Conservation (phyloP, 352 stramenopile species). For the Phytophthora fragariae region DNA sequence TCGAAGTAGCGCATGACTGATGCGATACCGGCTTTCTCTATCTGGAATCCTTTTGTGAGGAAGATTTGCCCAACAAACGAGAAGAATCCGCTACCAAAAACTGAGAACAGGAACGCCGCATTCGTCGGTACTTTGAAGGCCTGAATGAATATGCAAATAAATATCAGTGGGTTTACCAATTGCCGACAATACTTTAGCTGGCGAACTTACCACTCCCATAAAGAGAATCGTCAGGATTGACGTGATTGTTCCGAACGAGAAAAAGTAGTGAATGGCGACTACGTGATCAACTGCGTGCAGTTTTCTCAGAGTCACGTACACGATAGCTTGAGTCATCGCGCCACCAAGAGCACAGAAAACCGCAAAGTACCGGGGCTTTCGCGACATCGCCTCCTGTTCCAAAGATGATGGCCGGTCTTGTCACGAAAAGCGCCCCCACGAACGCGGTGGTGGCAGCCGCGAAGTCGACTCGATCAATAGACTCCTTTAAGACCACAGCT, state of each 20-base stretch:
- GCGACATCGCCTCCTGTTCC: background rate
- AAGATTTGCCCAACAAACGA: conserved; percentile 5
- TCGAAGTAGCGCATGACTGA: conserved; percentile 10
- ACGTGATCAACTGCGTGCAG: conserved; percentile 3
- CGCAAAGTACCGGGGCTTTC: background rate
- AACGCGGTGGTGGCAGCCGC: background rate
- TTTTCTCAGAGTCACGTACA: conserved; percentile 4
- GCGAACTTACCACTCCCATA: background rate
- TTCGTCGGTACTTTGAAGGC: background rate
- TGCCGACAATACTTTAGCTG: background rate
- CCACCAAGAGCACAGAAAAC: conserved; percentile 6
- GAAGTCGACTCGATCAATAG: background rate
- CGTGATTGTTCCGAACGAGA: background rate
- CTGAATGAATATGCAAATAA: background rate
- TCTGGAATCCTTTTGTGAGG: conserved; percentile 7
- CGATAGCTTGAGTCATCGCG: conserved; percentile 2
- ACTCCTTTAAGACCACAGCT: conserved; percentile 3
- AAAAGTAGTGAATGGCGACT: conserved; percentile 2
- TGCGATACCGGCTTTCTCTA: conserved; percentile 3
- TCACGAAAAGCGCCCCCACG: conserved; percentile 3
- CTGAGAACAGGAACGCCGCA: background rate
- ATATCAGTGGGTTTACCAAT: background rate
- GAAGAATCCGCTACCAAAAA: conserved; percentile 4
- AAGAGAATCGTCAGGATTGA: background rate
- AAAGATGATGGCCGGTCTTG: conserved; percentile 1